Evolutionary conservation across 495 filamentous ascomycete species (phyloP).

Genomic region (Oidiodendron maius): DNA sequence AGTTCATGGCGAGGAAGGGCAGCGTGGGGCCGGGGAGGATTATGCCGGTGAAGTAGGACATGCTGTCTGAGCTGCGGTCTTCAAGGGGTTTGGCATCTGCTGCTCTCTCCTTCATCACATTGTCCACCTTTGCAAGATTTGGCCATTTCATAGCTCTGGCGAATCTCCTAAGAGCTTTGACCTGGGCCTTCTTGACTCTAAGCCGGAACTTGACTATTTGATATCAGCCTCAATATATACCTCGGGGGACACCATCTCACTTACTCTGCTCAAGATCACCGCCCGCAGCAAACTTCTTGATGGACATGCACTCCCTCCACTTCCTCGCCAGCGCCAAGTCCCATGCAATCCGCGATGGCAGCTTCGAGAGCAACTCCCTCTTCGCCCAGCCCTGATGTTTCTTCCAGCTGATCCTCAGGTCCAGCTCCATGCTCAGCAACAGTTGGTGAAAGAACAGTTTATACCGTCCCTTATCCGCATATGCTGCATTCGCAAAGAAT

Average conservation of each 20-base stretch:
- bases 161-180: conserved; percentile 58
- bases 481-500: conserved; percentile 47
- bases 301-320: conserved; percentile 60
- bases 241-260: too few species aligned
- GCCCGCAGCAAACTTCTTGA: conserved; percentile 37
- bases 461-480: conserved; percentile 33
- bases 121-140: conserved; percentile 56
- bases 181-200: conserved; percentile 55
- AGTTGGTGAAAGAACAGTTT: conserved; percentile 67
- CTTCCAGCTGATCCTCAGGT: conserved; percentile 52
- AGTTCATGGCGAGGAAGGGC: conserved; percentile 67
- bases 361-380: conserved; percentile 47
- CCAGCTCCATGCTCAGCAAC: conserved; percentile 61
- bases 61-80: conserved; percentile 55
- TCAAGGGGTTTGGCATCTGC: conserved; percentile 45
- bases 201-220: conserved; percentile 42
- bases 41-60: conserved; percentile 67
- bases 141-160: conserved; percentile 69
- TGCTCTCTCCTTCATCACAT: conserved; percentile 50
- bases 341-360: conserved; percentile 64
- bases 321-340: conserved; percentile 59
- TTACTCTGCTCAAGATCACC: conserved; percentile 33
- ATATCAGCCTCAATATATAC: conserved; percentile 11
- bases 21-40: conserved; percentile 64
- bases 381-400: conserved; percentile 47